Base-by-base conservation (phyloP, 1,284 basidiomycete species). In the Cryptococcus sp. region DNA sequence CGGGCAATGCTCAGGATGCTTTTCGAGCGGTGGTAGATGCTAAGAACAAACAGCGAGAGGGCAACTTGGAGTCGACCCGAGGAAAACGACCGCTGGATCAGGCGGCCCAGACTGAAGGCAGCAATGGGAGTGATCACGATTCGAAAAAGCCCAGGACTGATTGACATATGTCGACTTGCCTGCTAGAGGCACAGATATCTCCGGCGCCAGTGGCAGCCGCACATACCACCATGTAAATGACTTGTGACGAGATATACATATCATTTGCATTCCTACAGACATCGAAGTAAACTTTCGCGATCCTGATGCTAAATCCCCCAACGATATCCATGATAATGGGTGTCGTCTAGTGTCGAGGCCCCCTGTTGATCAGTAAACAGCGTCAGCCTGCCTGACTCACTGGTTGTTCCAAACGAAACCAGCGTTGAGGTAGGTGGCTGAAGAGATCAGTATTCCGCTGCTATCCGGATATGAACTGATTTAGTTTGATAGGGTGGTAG, bases 391-490 rank as follows among this genome's bases (percentile, higher is more conserved):
- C n/a, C n/a, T n/a, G n/a, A 50, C 55, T 57, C 39, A 49, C 66
- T 66, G 57, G 66, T 72, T 67, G 49, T 68, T 53, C 54, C 60
- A 66, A 42, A 74, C 63, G 48, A 61, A 69, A 5, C 82, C 82
- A 24, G 76, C 83, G 70, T 86, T 87, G 52, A 89, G 77, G 74
- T 86, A 88, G 7, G 85, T 84, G 54, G 72, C 68, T 69, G 60
- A 56, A 41, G 39, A n/a, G n/a, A n/a, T n/a, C n/a, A n/a, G n/a
- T n/a, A n/a, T n/a, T n/a, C n/a, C n/a, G n/a, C n/a, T n/a, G n/a
- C n/a, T n/a, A n/a, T n/a, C n/a, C n/a, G n/a, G n/a, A n/a, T n/a
- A n/a, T n/a, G n/a, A n/a, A n/a, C n/a, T n/a, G n/a, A n/a, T n/a
- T n/a, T n/a, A n/a, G n/a, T n/a, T n/a, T n/a, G n/a, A n/a, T n/a